Evolutionary conservation across 108 stramenopile genomes (phyloP).

Genomic region (Mediolabrus comicus): DNA sequence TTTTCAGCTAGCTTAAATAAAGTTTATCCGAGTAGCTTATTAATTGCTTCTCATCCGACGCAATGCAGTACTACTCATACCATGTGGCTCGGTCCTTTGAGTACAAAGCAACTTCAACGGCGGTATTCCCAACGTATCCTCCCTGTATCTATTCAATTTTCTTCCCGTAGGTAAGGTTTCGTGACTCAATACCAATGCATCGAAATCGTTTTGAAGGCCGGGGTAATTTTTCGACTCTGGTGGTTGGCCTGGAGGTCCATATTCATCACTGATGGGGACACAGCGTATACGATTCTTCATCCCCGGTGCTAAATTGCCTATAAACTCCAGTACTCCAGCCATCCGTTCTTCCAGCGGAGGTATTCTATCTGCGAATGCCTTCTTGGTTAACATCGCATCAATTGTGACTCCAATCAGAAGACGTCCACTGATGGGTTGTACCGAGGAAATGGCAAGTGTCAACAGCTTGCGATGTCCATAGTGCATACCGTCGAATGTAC

Average conservation of each 20-base stretch:
- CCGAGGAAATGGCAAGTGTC: slow-evolving; percentile 81
- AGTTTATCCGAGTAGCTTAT: not conserved
- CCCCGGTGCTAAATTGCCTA: slow-evolving; percentile 80
- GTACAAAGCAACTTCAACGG: slow-evolving; percentile 82
- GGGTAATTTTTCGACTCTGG: slow-evolving; percentile 27
- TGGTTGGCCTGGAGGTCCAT: slow-evolving; percentile 73
- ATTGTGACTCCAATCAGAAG: slow-evolving; percentile 79
- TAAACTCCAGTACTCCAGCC: slow-evolving; percentile 66
- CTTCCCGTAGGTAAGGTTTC: slow-evolving; percentile 80
- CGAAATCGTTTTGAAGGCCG: slow-evolving; percentile 56
- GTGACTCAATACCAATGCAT: slow-evolving; percentile 81
- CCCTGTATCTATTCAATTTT: slow-evolving; percentile 69
- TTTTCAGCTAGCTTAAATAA: not conserved
- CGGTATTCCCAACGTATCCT: slow-evolving; percentile 50
- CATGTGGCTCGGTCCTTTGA: slow-evolving; percentile 81
- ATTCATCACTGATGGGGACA: slow-evolving; percentile 72
- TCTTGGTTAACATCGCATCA: slow-evolving; percentile 81
- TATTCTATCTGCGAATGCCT: slow-evolving; percentile 70
- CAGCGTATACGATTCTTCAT: slow-evolving; percentile 80
- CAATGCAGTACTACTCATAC: slow-evolving; percentile 86
- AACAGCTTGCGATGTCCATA: slow-evolving; percentile 91
- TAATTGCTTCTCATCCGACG: slow-evolving; percentile 43
- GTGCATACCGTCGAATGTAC: slow-evolving; percentile 94
- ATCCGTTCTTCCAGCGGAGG: slow-evolving; percentile 60
- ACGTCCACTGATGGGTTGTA: slow-evolving; percentile 64